Evolutionary conservation across 257 asterid genomes (phyloP).

Genomic region (Salvia rosmarinus): DNA sequence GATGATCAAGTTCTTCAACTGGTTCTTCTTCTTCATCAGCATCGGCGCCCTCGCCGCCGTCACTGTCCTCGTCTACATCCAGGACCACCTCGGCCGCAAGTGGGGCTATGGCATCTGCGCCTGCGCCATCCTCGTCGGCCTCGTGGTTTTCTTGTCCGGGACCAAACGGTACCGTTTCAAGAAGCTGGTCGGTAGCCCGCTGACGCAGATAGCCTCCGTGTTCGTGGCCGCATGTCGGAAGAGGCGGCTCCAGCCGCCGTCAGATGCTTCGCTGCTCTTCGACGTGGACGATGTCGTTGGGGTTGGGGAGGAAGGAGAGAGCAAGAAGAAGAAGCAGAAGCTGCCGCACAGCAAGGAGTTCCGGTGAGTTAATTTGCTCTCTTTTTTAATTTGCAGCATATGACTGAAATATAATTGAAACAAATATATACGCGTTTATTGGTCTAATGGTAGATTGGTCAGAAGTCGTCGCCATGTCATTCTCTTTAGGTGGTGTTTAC

Average conservation of each 20-base stretch:
- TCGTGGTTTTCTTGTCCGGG: conserved; percentile 59
- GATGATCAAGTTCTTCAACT: conserved; percentile 78
- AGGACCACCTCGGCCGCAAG: conserved; percentile 72
- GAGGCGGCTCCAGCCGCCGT: conserved; percentile 52
- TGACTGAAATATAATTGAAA: too few relatives aligned
- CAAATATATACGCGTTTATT: too few relatives aligned
- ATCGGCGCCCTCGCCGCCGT: conserved; percentile 79
- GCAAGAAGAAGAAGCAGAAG: conserved; percentile 50
- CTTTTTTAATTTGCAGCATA: too few relatives aligned
- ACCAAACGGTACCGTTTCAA: conserved; percentile 71
- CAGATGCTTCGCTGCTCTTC: conserved; percentile 56
- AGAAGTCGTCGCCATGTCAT: too few relatives aligned
- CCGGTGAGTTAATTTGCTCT: conserved; percentile 63
- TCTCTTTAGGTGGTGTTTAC: too few relatives aligned
- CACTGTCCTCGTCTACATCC: conserved; percentile 74
- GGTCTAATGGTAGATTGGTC: too few relatives aligned
- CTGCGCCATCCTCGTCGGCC: conserved; percentile 59
- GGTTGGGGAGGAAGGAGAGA: conserved; percentile 29
- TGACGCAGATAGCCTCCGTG: conserved; percentile 75
- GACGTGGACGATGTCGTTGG: conserved; percentile 54
- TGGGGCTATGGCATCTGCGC: conserved; percentile 93
- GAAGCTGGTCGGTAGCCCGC: conserved; percentile 78
- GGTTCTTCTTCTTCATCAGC: conserved; percentile 88
- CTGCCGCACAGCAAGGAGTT: conserved; percentile 76
- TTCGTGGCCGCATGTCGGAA: conserved; percentile 70